phyloP scores from a whole-genome alignment of 208 protist genomes.

The Trypanosoma scelopori region DNA sequence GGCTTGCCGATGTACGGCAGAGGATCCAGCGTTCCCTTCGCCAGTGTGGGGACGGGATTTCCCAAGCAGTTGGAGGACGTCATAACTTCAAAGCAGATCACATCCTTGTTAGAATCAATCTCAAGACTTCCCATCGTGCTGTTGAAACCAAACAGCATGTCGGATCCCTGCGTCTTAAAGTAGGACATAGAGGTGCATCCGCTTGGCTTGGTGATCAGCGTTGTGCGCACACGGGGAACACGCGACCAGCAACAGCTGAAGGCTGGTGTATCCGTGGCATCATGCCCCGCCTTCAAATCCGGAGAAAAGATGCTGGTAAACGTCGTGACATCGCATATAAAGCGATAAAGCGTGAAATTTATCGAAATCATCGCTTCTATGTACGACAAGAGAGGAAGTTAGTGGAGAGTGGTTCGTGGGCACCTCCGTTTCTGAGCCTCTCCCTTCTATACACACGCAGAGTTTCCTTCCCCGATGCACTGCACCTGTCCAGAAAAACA shows the following conservation, averaged over 20 bases:
- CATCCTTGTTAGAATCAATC: slow-evolving; percentile 44
- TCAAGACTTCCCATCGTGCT: slow-evolving; percentile 22
- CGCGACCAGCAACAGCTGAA: slow-evolving; percentile 67
- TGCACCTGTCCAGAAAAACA: too few relatives aligned
- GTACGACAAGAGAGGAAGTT: neutral
- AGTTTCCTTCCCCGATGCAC: too few relatives aligned
- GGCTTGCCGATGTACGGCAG: slow-evolving; percentile 62
- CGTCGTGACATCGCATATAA: slow-evolving; percentile 67
- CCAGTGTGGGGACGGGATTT: slow-evolving; percentile 50
- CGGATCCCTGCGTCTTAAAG: slow-evolving; percentile 50
- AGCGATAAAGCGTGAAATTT: slow-evolving; percentile 75
- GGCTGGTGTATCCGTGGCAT: slow-evolving; percentile 54
- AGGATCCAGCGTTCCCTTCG: slow-evolving; percentile 78
- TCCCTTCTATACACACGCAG: too few relatives aligned
- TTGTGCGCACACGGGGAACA: slow-evolving; percentile 41
- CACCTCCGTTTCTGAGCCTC: neutral
- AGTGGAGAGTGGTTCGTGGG: neutral
- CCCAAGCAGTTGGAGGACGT: slow-evolving; percentile 50
- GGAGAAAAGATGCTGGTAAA: slow-evolving; percentile 66
- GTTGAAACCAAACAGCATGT: slow-evolving; percentile 69
- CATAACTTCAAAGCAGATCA: slow-evolving; percentile 68
- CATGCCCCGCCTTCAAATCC: slow-evolving; percentile 45
- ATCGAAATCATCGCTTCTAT: slow-evolving; percentile 40
- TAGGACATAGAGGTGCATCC: slow-evolving; percentile 39
- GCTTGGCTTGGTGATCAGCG: slow-evolving; percentile 4